Conservation (phyloP, 1,139 yeast species). For the Sporopachydermia cereana region DNA sequence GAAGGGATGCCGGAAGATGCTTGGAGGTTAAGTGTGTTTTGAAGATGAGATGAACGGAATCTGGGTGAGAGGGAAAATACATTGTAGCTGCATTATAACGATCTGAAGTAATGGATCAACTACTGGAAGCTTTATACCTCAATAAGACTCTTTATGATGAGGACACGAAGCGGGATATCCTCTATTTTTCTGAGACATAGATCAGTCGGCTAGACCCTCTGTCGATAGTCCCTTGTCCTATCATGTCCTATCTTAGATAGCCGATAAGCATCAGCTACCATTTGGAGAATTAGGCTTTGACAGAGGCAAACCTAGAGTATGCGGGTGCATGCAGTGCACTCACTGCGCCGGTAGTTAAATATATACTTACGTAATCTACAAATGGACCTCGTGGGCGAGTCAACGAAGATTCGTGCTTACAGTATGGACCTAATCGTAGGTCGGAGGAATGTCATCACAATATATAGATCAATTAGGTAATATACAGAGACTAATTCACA, state of each 20-base stretch:
- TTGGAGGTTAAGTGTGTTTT: neutral
- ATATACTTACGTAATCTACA: neutral
- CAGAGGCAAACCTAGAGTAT: neutral
- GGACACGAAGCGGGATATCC: neutral
- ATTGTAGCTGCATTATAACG: neutral
- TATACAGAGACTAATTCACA: slow-evolving; percentile 49
- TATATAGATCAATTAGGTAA: slow-evolving; percentile 5
- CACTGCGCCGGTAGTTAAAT: slow-evolving; percentile 7
- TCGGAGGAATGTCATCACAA: slow-evolving; percentile 2
- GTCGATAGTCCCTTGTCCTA: no score
- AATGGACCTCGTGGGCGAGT: neutral
- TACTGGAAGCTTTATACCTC: neutral
- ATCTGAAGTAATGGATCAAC: neutral
- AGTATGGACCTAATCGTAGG: neutral
- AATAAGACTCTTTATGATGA: neutral
- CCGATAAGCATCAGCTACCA: neutral
- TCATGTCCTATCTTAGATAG: no score
- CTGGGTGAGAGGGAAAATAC: no score
- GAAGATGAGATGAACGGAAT: neutral
- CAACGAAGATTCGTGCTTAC: neutral
- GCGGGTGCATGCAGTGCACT: neutral
- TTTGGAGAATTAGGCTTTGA: neutral
- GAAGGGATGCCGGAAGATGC: slow-evolving; percentile 4
- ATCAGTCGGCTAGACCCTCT: no score
- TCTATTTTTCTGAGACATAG: neutral